Base-by-base conservation (phyloP, 257 asterid species). In the Schizonepeta tenuifolia region DNA sequence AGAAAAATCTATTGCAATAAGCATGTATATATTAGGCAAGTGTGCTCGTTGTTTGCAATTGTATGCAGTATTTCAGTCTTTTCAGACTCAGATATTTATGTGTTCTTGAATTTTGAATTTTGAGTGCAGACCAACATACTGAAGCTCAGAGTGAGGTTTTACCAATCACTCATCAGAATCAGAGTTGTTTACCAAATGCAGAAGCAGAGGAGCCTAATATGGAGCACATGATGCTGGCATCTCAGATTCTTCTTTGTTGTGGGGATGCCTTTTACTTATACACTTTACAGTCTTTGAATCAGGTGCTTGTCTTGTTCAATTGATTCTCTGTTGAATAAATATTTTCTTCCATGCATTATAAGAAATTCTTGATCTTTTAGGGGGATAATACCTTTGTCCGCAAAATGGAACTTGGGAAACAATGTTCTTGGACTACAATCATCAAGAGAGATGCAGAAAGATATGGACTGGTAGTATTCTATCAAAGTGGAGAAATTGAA, bases 401-500 rank as follows among this genome's bases (percentile, higher is more conserved):
- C 38, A 80, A 88, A 79, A 76, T 87, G 69, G 76, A 88, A 76
- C 97, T 92, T 60, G 86, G 64, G 75, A 86, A 90, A 82, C 94
- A 87, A 4, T 90, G 97, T 86, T 79, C 86, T 53, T 90, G 99
- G 98, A 83, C 91, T 67, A n/a, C 96, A 56, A 73, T 90, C 75
- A 76, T 85, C 82, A 85, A 81, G 78, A 85, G 78, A 69, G 85
- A 83, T 72, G 84, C 71, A 41, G 86, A 75, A 78, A 86, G 75
- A 36, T 77, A 62, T 83, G 96, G 89, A 71, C 55, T 87, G 77
- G 69, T 88, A 62, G 51, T 92, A 71, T 81, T 95, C 51, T 92
- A 88, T 85, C 97, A 87, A 79, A 81, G 84, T 60, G 99, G 97
- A 76, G 92, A 84, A 5, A 83, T 88, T 75, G 99, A 95, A 83